These are phyloP conservation scores for Atkinsonella texensis DNA, from an alignment of 2,329 filamentous ascomycete genomes.

Conservation along the genomic window DNA sequence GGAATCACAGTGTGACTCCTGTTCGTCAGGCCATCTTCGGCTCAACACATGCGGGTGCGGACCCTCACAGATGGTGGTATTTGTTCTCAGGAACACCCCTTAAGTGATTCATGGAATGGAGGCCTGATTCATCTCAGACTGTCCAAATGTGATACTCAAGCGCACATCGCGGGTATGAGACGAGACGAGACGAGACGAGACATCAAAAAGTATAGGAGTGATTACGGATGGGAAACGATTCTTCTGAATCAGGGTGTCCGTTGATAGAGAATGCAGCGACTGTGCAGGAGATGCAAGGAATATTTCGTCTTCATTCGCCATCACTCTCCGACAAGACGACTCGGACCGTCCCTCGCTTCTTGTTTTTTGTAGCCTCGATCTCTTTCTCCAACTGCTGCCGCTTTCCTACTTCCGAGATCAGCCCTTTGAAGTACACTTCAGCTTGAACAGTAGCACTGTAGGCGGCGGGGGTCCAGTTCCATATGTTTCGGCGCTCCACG, in stretches of 20 bases:
- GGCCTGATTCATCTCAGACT: background rate
- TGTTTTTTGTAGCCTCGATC: constrained; percentile 27
- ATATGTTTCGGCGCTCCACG: constrained; percentile 57
- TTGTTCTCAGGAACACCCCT: background rate
- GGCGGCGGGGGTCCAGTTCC: constrained; percentile 72
- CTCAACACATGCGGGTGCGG: background rate
- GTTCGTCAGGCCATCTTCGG: background rate
- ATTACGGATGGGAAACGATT: background rate
- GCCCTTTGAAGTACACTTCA: constrained; percentile 70
- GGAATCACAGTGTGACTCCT: too few species aligned
- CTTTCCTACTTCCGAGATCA: constrained; percentile 61
- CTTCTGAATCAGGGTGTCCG: background rate
- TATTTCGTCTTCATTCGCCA: constrained; percentile 18
- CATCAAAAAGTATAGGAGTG: too few species aligned
- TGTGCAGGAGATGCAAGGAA: constrained; percentile 5
- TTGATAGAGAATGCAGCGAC: background rate
- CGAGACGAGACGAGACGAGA: too few species aligned
- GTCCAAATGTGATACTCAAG: too few species aligned
- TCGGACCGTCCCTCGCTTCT: constrained; percentile 30
- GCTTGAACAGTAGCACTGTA: constrained; percentile 75
- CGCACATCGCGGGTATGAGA: too few species aligned
- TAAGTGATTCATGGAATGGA: background rate
- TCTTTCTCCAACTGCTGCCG: constrained; percentile 30
- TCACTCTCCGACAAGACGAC: constrained; percentile 30
- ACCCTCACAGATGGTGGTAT: too few species aligned